phyloP scores from a whole-genome alignment of 352 stramenopile genomes.

The Globisporangium mamillatum region DNA sequence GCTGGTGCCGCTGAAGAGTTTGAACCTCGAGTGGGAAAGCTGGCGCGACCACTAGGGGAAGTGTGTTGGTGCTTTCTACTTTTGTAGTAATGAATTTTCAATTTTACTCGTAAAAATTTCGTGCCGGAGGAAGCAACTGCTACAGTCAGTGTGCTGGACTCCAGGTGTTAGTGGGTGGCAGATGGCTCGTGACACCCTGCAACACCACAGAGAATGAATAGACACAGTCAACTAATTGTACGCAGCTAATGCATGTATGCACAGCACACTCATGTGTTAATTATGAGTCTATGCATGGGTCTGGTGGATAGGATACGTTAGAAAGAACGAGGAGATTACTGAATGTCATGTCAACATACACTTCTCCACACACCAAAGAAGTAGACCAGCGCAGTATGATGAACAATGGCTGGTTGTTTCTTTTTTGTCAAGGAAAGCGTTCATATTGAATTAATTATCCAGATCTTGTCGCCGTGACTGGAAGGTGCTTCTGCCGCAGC shows the following conservation, averaged over 20 bases:
- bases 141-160: too few species aligned
- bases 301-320: too few species aligned
- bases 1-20: constrained; percentile 69
- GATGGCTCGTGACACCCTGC: not conserved
- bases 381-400: too few species aligned
- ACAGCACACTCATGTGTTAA: too few species aligned
- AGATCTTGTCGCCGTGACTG: not conserved
- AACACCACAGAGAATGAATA: too few species aligned
- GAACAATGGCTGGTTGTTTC: not conserved
- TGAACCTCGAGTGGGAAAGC: constrained; percentile 80
- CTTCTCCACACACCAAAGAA: too few species aligned
- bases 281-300: too few species aligned
- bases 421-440: not conserved
- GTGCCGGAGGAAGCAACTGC: not conserved
- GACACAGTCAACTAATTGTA: too few species aligned
- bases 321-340: too few species aligned
- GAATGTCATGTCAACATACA: too few species aligned
- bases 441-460: not conserved
- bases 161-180: not conserved
- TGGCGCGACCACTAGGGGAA: constrained; percentile 68
- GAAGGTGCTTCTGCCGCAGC: constrained; percentile 15
- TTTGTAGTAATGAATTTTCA: not conserved
- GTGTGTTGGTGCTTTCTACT: not conserved
- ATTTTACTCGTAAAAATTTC: not conserved
- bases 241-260: too few species aligned